Evolutionary conservation across 177 flowering plant genomes (phyloP), one percentile per base, ranked within the genome.

Genomic region (Vitis hybrid): DNA sequence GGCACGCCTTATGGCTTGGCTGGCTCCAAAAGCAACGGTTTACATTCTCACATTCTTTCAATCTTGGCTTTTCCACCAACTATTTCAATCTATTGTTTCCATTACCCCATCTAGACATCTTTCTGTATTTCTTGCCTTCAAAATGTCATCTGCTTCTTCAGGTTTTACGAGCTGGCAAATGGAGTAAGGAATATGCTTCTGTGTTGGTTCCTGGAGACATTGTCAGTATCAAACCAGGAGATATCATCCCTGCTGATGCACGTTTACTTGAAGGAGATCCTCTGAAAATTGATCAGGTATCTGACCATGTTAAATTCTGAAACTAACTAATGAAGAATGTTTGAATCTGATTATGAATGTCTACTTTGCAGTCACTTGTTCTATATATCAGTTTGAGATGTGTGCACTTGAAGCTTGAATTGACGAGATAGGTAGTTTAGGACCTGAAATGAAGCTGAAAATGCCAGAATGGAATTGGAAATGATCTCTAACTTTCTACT

Each of bases 201-300:
- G 60, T 69, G 13, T 67, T 79, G 74, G 81, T 79, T 56, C 81
- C 81, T 15, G 81, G 81, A 56, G 81, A 79, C 32, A 72, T 79
- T 7, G 54, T 79, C 19, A 79, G 79, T 51, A 75, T 79, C 58
- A 79, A 79, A 51, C 62, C 75, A 13, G 81, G 81, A 14, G 81
- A 79, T 55, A 79, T 79, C 19, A 70, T 79, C 21, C 81, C 81
- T 56, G 81, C 81, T 32, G 81, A 79, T 72, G 81, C 81, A 26
- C 76, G 81, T 26, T 62, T 79, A 10, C 74, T 79, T 17, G 78
- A 75, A 58, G 81, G 81, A 30, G 81, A 79, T 67, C 81, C 81
- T 39, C 21, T 79, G 52, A 79, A 79, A 23, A 66, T 75, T 66
- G 80, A 77, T 63, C 81, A 78, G 67, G 78, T 70, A 23, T 26